Evolutionary conservation across 768 basidiomycete genomes (phyloP).

Genomic region (Rossbeevera mucosa): DNA sequence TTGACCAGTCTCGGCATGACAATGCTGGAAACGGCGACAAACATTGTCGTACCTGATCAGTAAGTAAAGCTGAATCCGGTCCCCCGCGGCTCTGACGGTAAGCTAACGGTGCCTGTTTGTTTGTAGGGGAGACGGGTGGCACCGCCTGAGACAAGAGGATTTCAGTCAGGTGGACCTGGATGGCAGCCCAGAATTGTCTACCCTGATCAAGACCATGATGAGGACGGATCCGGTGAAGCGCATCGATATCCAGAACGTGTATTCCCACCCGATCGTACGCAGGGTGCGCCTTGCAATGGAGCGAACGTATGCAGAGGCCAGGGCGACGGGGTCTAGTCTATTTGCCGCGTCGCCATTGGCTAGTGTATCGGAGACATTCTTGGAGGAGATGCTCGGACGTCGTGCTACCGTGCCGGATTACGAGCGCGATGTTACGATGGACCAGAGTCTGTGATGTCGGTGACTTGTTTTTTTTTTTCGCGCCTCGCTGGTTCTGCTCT

Average conservation of each 20-base stretch:
- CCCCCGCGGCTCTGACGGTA: conserved; percentile 3
- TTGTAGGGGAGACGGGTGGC: conserved; percentile 88
- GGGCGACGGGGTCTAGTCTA: conserved; percentile 34
- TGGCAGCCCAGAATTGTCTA: conserved; percentile 60
- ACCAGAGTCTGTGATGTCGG: conserved; percentile 34
- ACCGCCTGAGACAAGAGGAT: conserved; percentile 85
- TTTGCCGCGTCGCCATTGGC: conserved; percentile 63
- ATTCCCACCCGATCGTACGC: conserved; percentile 56
- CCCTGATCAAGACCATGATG: conserved; percentile 75
- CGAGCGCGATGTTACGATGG: conserved; percentile 34
- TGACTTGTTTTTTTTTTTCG: background rate
- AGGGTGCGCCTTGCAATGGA: conserved; percentile 67
- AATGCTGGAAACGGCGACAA: conserved; percentile 90
- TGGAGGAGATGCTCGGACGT: conserved; percentile 55
- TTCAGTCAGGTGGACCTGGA: conserved; percentile 79
- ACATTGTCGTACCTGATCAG: conserved; percentile 97
- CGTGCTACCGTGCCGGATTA: conserved; percentile 5
- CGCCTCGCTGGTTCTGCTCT: conserved; percentile 1
- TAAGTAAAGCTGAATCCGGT: conserved; percentile 41
- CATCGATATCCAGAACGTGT: conserved; percentile 51
- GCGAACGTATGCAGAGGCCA: conserved; percentile 34
- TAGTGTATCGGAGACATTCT: conserved; percentile 55
- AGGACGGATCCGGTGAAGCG: conserved; percentile 61
- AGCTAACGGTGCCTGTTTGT: conserved; percentile 18
- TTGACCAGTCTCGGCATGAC: conserved; percentile 83